Conservation (phyloP, 352 stramenopile genomes). For the Globisporangium paddicum region DNA sequence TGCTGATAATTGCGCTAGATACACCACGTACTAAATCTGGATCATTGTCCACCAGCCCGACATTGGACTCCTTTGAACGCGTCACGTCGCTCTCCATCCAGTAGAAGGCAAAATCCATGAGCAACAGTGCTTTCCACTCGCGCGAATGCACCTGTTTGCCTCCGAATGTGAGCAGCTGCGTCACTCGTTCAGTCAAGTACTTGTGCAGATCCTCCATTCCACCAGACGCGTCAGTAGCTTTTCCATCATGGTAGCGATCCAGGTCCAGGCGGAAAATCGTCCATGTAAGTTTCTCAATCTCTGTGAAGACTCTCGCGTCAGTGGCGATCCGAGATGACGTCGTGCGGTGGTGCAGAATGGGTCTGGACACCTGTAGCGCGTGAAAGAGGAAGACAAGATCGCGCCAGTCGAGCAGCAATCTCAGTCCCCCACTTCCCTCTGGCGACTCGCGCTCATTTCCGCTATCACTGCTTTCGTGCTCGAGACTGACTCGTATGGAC, state of each 20-base stretch:
- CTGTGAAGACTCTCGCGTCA: conserved; percentile 37
- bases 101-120: conserved; percentile 67
- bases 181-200: conserved; percentile 27
- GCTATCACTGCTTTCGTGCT: conserved; percentile 2
- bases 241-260: neutral
- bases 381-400: conserved; percentile 73
- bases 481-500: conserved; percentile 32
- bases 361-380: conserved; percentile 67
- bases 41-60: neutral
- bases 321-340: conserved; percentile 47
- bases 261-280: conserved; percentile 14
- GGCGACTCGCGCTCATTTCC: conserved; percentile 9
- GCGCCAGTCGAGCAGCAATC: conserved; percentile 32
- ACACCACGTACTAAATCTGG: neutral
- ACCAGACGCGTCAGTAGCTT: neutral
- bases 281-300: conserved; percentile 42
- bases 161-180: conserved; percentile 52
- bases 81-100: conserved; percentile 36
- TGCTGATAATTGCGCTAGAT: neutral
- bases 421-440: conserved; percentile 3
- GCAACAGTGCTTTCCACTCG: conserved; percentile 70
- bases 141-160: conserved; percentile 59
- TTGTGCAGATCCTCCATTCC: conserved; percentile 15
- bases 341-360: conserved; percentile 66
- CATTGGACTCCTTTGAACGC: neutral